Base-by-base conservation (phyloP, 2,329 filamentous ascomycete species). In the Exophiala mesophila region DNA sequence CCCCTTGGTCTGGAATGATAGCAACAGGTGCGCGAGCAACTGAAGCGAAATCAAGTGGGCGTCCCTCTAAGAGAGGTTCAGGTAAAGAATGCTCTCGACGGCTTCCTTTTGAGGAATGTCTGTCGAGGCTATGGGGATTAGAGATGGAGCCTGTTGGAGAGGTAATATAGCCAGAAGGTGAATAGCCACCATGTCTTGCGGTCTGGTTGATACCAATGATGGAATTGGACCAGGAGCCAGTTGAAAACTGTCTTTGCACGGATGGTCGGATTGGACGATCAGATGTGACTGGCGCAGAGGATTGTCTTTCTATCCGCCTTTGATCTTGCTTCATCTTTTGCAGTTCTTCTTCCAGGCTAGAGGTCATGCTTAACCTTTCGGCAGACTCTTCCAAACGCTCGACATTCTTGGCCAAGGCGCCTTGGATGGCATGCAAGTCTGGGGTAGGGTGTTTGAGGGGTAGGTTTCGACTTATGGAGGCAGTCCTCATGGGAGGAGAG, bases 321-420 rank as follows among this genome's bases (percentile, higher is more conserved):
- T 69, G 67, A 44, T 71, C 67, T 39, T 59, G 54, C 47, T 68
- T 67, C 57, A 72, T 63, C 46, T 64, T 68, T 42, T 64, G 65
- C 34, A 72, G 60, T 50, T 71, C 68, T 33, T 62, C 61, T 26
- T 61, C 65, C 34, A 72, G 65, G 54, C 71, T 68, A 26, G 68
- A 68, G 41, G 62, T 66, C 52, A 64, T 61, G 55, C 69, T 73
- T 44, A 73, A 57, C 23, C 65, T 65, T 55, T 72, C 70, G 12
- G 70, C 70, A 49, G 64, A 70, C 49, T 64, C 60, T 51, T 73
- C 70, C 50, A 73, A 52, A 31, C 70, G 61, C 53, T 70, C 69
- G 41, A 73, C 66, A 63, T 73, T 72, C 47, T 66, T 66, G 20
- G 65, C 55, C 45, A 73, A 72, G 18, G 70, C 70, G 30, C 70